Percentiles rank a stretch among this genome's conserved stretches.
These are phyloP conservation scores for Conticribra guillardii DNA, from an alignment of 108 stramenopile species.

Conservation along the genomic window DNA sequence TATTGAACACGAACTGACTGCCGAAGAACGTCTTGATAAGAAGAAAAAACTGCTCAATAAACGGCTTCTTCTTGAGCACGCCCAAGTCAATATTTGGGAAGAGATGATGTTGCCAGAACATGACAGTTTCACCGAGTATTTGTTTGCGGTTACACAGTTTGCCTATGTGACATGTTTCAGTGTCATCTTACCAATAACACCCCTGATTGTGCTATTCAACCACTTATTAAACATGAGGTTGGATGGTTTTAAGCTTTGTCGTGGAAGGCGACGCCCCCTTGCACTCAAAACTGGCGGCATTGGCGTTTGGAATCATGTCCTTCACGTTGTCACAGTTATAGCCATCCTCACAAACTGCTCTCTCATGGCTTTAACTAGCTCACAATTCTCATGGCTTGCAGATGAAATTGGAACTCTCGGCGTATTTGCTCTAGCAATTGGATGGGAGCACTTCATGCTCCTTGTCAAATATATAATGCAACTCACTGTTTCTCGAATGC, in stretches of 20 bases:
- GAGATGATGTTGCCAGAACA: constrained; percentile 84
- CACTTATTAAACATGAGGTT: constrained; percentile 93
- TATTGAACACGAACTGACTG: constrained; percentile 30
- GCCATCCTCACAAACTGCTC: constrained; percentile 96
- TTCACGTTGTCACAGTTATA: constrained; percentile 94
- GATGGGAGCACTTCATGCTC: constrained; percentile 89
- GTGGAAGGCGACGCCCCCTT: constrained; percentile 86
- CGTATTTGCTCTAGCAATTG: constrained; percentile 79
- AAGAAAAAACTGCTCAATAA: constrained; percentile 71
- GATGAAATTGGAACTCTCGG: constrained; percentile 62
- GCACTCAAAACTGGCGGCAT: constrained; percentile 93
- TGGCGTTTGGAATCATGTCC: constrained; percentile 95
- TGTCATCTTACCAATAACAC: constrained; percentile 94
- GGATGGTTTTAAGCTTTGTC: constrained; percentile 97
- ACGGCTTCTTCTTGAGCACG: constrained; percentile 84
- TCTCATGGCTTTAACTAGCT: constrained; percentile 90
- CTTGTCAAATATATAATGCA: constrained; percentile 89
- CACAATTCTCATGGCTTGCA: constrained; percentile 55
- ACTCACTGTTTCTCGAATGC: constrained; percentile 65
- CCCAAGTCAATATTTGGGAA: constrained; percentile 84
- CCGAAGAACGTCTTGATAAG: constrained; percentile 39
- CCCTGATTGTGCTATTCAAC: constrained; percentile 91
- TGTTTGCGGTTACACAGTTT: constrained; percentile 90
- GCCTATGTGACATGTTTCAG: constrained; percentile 97
- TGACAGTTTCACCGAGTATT: constrained; percentile 94